phyloP scores from a whole-genome alignment of 805 yeast genomes.

The Candida namnaoensis region DNA sequence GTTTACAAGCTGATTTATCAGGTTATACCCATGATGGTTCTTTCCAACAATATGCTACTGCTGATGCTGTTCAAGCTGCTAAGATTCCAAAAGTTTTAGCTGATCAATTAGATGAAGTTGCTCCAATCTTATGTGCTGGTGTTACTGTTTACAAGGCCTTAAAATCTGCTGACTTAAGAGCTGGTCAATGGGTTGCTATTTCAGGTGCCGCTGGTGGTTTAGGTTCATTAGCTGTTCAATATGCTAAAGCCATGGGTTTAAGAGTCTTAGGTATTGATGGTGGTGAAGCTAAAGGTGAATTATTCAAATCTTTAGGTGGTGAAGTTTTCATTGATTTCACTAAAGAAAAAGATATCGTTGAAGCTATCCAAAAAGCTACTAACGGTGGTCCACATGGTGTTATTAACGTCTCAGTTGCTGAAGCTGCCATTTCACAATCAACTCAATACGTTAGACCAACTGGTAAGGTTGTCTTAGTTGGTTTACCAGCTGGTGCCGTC shows the following conservation, averaged over 20 bases:
- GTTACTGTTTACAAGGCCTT: conserved; percentile 64
- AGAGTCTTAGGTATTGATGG: conserved; percentile 70
- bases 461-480: conserved; percentile 55
- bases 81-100: conserved; percentile 49
- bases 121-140: conserved; percentile 62
- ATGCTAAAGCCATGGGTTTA: conserved; percentile 71
- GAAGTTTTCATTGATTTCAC: conserved; percentile 55
- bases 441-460: conserved; percentile 47
- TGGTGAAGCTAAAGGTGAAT: conserved; percentile 56
- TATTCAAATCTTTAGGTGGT: conserved; percentile 53
- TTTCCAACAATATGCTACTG: conserved; percentile 61
- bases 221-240: conserved; percentile 72
- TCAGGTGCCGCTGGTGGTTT: conserved; percentile 83
- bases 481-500: conserved; percentile 56
- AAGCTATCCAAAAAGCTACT: conserved; percentile 39
- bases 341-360: conserved; percentile 40
- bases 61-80: conserved; percentile 59
- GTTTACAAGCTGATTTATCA: conserved; percentile 61
- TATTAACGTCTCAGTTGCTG: conserved; percentile 52
- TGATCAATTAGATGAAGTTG: conserved; percentile 22
- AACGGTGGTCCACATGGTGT: conserved; percentile 67
- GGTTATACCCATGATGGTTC: conserved; percentile 69
- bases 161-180: conserved; percentile 44
- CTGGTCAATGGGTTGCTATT: conserved; percentile 72
- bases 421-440: conserved; percentile 41